Evolutionary conservation across 805 yeast genomes (phyloP), one percentile per base, ranked within the genome.

Genomic region (Pichia cabralensis): DNA sequence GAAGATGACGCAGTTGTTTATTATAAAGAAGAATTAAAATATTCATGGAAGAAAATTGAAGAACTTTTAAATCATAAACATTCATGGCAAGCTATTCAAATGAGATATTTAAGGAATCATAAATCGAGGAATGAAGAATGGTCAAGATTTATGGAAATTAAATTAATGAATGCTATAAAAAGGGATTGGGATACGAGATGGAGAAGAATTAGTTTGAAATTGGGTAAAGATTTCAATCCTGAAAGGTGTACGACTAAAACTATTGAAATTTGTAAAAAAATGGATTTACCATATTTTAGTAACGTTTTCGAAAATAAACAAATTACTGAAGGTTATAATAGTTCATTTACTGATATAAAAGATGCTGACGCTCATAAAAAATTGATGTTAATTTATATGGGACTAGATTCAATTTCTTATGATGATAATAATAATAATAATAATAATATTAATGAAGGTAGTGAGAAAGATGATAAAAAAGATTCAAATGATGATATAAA

Each of bases 51-150:
- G 26, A 50, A 52, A 31, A 61, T 64, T 27, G 61, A 61, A 21
- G 42, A 43, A 21, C 43, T 54, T 20, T 35, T 60, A 13, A 52
- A 52, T 9, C 33, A 46, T 11, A 45, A 52, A 31, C 67, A 64
- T 39, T 45, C 65, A 12, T 62, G 68, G 68, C 69, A 64, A 43
- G 67, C 69, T 2, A 58, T 65, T 23, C 71, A 65, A 45, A 65
- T 65, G 70, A 45, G 69, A 33, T 65, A 65, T 39, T 47, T 65
- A 28, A 52, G 70, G 8, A 50, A 57, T 25, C 61, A 62, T 36
- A 60, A 60, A 36, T 47, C 58, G 8, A 44, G 66, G 21, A 50
- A 54, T 30, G 59, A 48, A 15, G 44, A 45, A 21, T 59, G 65
- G 62, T 49, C 61, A 12, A 41, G 53, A 22, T 50, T 46, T 21